Evolutionary conservation across 306 rosid genomes (phyloP).

Genomic region (Fragaria nilgerrensis): DNA sequence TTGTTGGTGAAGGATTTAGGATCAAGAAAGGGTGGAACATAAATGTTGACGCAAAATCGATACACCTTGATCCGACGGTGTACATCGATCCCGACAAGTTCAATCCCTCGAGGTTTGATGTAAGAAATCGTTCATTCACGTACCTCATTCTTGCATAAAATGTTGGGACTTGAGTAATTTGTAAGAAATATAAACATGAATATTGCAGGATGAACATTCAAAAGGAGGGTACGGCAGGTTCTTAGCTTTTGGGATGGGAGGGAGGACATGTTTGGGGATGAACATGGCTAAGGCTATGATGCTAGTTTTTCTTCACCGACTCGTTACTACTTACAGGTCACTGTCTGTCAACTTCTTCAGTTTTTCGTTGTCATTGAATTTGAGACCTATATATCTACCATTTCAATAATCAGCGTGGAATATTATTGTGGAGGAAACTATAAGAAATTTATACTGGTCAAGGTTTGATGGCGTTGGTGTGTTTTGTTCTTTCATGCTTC

Average conservation of each 20-base stretch:
- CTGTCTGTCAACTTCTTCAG: background rate
- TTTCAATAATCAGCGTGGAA: background rate
- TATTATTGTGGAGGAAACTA: background rate
- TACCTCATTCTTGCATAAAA: background rate
- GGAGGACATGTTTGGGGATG: conserved; percentile 84
- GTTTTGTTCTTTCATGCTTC: background rate
- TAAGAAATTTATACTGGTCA: background rate
- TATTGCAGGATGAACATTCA: conserved; percentile 44
- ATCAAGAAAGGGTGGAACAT: conserved; percentile 83
- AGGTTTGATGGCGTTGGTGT: background rate
- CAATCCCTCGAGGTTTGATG: conserved; percentile 72
- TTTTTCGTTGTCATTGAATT: conserved; percentile 5
- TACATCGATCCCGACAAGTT: conserved; percentile 54
- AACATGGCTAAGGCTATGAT: conserved; percentile 86
- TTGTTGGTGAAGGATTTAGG: conserved; percentile 38
- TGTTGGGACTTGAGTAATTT: background rate
- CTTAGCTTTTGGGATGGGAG: conserved; percentile 91
- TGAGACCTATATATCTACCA: background rate
- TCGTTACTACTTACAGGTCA: conserved; percentile 63
- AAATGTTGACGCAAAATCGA: conserved; percentile 72
- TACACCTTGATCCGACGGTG: conserved; percentile 61
- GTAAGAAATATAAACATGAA: background rate
- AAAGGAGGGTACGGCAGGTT: conserved; percentile 62
- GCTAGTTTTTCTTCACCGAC: conserved; percentile 83
- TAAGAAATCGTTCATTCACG: conserved; percentile 27